Percentiles rank a stretch among this genome's conserved stretches.
Conservation (phyloP, 345 rosid genomes). For the Eutrema yunnanense region DNA sequence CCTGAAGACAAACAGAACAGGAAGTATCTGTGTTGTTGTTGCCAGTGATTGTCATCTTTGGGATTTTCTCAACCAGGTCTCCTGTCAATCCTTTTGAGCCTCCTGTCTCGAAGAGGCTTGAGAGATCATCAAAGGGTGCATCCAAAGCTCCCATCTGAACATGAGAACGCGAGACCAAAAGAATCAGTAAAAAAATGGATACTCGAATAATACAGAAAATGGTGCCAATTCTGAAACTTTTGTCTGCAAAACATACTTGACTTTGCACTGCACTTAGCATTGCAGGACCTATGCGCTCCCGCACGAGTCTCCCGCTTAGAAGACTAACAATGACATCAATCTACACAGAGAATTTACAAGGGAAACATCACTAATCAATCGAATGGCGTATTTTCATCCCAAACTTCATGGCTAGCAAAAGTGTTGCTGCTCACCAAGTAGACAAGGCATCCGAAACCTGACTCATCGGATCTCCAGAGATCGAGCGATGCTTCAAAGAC, state of each 20-base stretch:
- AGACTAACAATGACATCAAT: constrained; percentile 97
- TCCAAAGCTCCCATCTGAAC: constrained; percentile 92
- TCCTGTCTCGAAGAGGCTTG: constrained; percentile 80
- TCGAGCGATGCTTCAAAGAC: constrained; percentile 91
- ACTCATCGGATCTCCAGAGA: constrained; percentile 93
- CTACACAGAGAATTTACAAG: constrained; percentile 31
- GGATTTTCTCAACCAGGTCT: constrained; percentile 78
- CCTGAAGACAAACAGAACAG: constrained; percentile 98
- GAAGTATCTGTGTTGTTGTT: constrained; percentile 62
- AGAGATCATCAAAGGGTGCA: constrained; percentile 57
- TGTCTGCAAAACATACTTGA: constrained; percentile 52
- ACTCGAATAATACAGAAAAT: neutral
- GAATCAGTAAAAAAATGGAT: neutral
- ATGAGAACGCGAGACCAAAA: neutral
- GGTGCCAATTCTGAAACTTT: neutral
- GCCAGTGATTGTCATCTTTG: constrained; percentile 63
- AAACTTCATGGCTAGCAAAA: constrained; percentile 5
- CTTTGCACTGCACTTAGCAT: constrained; percentile 99
- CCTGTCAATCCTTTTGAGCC: constrained; percentile 69
- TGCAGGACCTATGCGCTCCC: constrained; percentile 93
- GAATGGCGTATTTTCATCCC: neutral
- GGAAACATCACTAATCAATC: neutral
- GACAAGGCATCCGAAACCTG: constrained; percentile 78
- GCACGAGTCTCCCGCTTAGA: constrained; percentile 89
- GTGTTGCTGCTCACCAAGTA: constrained; percentile 63